Evolutionary conservation across 352 stramenopile genomes (phyloP), one percentile per base, ranked within the genome.

Genomic region (Plasmopara halstedii): DNA sequence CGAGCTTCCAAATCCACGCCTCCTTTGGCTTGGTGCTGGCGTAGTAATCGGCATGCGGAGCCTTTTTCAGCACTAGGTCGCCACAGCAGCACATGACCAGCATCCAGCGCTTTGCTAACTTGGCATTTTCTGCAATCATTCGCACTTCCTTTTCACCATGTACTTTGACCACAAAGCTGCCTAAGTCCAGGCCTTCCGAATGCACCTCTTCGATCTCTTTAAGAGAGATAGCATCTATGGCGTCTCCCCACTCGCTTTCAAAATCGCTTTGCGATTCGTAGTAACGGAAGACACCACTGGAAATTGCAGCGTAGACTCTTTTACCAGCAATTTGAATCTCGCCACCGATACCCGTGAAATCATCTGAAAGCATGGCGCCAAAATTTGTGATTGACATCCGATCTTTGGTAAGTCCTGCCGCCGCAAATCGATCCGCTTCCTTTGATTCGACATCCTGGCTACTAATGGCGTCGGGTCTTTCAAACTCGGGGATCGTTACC

Each of bases 21-120:
- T 91, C 82, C 48, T 91, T 91, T 0, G 82, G 82, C 19, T 75
- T 70, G 2, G 73, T 79, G 41, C 82, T 94, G 22, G 72, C 65
- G 70, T 77, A 88, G n/a, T 69, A 73, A 50, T 87, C 73, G 18
- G 66, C 65, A n/a, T 71, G 64, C 4, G 73, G 53, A 0, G 70
- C 57, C 45, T 87, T 89, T 47, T 83, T 80, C 2, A 94, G 46
- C 17, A 91, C 72, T 42, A 91, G 40, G 15, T 83, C 74, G 17
- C 77, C 79, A 42, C 77, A 90, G 27, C 79, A 94, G 46, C 82
- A 94, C 75, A 94, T 91, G 8, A 90, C 78, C 15, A 94, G 66
- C 82, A 94, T 94, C 82, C 82, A 94, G 15, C 67, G 63, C 61
- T 91, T 91, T 5, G 80, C 77, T 18, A 72, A 47, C 49, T 79